A percentile compares a stretch with the other conserved stretches of the same genome.
Evolutionary conservation across 306 rosid genomes (phyloP).

Genomic region (Begonia peltatifolia): DNA sequence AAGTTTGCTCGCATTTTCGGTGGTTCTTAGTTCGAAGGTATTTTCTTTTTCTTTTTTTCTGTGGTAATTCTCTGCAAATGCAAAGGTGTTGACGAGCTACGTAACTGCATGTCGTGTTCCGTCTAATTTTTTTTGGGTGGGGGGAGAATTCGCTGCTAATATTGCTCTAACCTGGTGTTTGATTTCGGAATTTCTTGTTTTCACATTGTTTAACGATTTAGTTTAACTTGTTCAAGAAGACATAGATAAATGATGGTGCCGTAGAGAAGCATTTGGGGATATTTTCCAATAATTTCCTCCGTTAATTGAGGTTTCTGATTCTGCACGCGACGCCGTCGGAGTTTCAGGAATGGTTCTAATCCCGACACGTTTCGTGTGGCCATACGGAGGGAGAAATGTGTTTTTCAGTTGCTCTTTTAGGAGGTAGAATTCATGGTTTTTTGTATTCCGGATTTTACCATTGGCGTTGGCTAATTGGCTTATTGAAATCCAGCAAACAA

Average conservation of each 20-base stretch:
- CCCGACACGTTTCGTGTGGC: background rate
- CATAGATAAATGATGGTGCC: background rate
- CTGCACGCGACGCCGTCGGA: background rate
- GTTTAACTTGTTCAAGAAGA: background rate
- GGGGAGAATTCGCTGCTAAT: too few relatives aligned
- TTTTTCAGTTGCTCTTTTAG: background rate
- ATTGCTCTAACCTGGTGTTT: background rate
- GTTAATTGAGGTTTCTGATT: background rate
- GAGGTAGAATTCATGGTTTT: background rate
- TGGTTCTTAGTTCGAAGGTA: background rate
- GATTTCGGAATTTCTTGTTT: background rate
- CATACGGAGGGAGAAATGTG: background rate
- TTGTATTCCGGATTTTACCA: background rate
- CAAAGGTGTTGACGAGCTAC: background rate
- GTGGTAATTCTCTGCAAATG: background rate
- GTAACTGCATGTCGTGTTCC: too few relatives aligned
- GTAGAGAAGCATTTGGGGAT: background rate
- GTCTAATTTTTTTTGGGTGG: too few relatives aligned
- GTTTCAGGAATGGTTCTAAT: background rate
- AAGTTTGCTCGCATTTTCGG: background rate
- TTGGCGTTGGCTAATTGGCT: background rate
- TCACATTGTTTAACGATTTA: too few relatives aligned
- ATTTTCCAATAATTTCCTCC: background rate
- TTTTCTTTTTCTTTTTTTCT: too few relatives aligned
- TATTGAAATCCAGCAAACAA: constrained; percentile 15